These are phyloP conservation scores for Solanum acaule DNA, from an alignment of 257 asterid species.

Conservation along the genomic window DNA sequence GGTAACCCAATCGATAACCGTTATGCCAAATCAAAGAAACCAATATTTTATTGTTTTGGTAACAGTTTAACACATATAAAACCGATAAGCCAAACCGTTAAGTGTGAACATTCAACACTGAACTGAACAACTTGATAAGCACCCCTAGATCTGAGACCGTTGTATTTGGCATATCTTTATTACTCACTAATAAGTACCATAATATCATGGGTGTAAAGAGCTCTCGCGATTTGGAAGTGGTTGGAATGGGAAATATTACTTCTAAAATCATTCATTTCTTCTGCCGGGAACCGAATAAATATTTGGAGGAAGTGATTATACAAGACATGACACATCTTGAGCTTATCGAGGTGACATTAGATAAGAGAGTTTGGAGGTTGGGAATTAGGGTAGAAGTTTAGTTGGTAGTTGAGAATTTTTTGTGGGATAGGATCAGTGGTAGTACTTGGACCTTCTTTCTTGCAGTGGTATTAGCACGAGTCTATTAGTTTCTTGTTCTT, in stretches of 20 bases:
- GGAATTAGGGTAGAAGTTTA: not conserved
- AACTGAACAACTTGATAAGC: not conserved
- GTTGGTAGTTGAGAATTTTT: not conserved
- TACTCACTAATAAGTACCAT: not conserved
- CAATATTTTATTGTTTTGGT: not conserved
- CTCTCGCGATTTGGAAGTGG: not conserved
- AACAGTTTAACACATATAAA: not conserved
- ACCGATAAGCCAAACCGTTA: not conserved
- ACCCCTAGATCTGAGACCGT: not conserved
- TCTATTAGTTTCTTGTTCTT: not conserved
- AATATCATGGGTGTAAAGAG: not conserved
- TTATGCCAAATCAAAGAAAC: not conserved
- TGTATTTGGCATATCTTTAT: not conserved
- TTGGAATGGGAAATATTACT: not conserved
- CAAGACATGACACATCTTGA: not conserved
- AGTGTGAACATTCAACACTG: not conserved
- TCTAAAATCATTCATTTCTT: not conserved
- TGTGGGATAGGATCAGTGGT: not conserved
- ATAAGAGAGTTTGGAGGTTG: not conserved
- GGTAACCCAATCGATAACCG: not conserved
- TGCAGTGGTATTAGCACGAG: not conserved
- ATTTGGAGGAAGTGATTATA: not conserved
- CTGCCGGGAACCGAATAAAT: not conserved
- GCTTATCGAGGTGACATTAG: not conserved
- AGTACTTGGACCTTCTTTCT: not conserved